Evolutionary conservation across 305 asterid species (phyloP).

Genomic region (Ruellia speciosa): DNA sequence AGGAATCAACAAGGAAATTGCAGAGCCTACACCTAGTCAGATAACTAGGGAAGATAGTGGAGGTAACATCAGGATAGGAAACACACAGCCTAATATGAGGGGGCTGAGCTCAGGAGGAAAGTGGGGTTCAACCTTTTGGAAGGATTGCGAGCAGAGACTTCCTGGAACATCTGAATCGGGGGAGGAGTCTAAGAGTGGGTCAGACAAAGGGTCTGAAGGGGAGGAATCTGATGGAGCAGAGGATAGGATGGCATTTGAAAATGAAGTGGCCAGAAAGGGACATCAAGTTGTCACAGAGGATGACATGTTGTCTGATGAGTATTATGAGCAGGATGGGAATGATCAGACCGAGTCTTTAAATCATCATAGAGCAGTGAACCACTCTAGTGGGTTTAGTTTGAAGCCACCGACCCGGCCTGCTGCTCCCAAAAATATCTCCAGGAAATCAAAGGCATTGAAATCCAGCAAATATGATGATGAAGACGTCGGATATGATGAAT

Average conservation of each 20-base stretch:
- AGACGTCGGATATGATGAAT: slow-evolving; percentile 51
- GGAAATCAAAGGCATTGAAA: slow-evolving; percentile 52
- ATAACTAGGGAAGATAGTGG: slow-evolving; percentile 36
- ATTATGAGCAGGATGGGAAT: slow-evolving; percentile 96
- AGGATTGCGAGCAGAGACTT: slow-evolving; percentile 49
- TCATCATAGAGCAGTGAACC: slow-evolving; percentile 46
- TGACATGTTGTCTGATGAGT: slow-evolving; percentile 97
- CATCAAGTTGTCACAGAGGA: slow-evolving; percentile 60
- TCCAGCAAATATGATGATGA: slow-evolving; percentile 41
- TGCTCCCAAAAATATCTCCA: slow-evolving; percentile 37
- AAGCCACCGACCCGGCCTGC: slow-evolving; percentile 42
- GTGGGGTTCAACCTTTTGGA: slow-evolving; percentile 89
- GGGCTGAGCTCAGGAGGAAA: slow-evolving; percentile 39
- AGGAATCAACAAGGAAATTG: slow-evolving; percentile 36
- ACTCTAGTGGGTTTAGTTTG: slow-evolving; percentile 45
- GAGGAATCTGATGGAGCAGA: slow-evolving; percentile 60
- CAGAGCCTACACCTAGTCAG: slow-evolving; percentile 41
- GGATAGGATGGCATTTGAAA: slow-evolving; percentile 50
- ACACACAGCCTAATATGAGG: slow-evolving; percentile 40
- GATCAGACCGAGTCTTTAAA: slow-evolving; percentile 64
- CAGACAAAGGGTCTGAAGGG: slow-evolving; percentile 86
- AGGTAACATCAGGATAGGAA: slow-evolving; percentile 25
- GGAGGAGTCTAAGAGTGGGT: slow-evolving; percentile 84
- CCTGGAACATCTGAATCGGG: slow-evolving; percentile 60
- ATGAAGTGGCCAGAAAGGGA: slow-evolving; percentile 44